Conservation (phyloP, 2,329 filamentous ascomycete genomes). For the Ceratocystis papillata region DNA sequence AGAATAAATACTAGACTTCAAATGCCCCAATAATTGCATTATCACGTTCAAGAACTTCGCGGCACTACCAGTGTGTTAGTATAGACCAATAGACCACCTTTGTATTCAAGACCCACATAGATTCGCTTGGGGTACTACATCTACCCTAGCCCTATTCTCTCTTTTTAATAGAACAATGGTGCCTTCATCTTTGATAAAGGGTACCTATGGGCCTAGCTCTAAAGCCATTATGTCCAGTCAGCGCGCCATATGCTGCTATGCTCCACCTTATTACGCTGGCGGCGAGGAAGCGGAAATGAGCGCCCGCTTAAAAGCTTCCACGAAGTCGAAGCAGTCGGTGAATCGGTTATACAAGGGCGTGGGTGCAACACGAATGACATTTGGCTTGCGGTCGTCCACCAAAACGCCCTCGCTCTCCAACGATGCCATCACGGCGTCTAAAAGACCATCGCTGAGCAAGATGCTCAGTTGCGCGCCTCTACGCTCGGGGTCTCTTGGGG, state of each 20-base stretch:
- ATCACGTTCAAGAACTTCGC: too few relatives aligned
- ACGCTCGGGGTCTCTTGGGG: conserved; percentile 50
- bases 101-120: too few relatives aligned
- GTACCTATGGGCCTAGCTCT: neutral
- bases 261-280: neutral
- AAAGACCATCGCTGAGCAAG: conserved; percentile 43
- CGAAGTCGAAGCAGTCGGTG: conserved; percentile 41
- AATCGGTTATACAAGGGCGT: conserved; percentile 73
- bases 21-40: too few relatives aligned
- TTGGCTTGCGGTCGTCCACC: conserved; percentile 68
- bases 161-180: too few relatives aligned
- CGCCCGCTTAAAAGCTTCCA: conserved; percentile 28
- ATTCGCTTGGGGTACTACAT: too few relatives aligned
- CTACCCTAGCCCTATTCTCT: too few relatives aligned
- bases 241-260: neutral
- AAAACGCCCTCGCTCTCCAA: conserved; percentile 58
- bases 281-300: conserved; percentile 22
- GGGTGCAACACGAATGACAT: conserved; percentile 69
- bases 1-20: too few relatives aligned
- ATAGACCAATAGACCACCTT: too few relatives aligned
- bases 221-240: neutral
- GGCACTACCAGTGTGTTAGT: too few relatives aligned
- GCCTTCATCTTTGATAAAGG: neutral
- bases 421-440: conserved; percentile 52
- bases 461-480: conserved; percentile 71